Base-by-base conservation (phyloP, 805 yeast species). In the Yarrowia porcina region DNA sequence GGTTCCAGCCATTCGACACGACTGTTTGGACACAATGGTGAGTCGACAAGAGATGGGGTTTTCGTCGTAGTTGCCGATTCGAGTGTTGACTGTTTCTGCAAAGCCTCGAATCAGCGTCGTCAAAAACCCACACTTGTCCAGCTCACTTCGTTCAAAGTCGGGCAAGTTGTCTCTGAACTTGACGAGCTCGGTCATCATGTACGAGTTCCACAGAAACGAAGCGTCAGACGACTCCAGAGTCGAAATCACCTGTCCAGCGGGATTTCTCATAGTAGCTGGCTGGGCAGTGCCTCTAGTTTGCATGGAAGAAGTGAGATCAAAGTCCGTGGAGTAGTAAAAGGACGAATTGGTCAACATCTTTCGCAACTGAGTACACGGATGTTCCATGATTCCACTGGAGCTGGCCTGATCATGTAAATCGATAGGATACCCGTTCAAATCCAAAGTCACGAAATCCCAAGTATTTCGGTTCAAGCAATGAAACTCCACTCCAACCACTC, bases 1-100 rank as follows among this genome's bases (percentile, higher is more conserved):
- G 0, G 99, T 96, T 4, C 99, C 99, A 1, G 99, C 99, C 64
- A 98, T 79, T 71, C 86, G 86, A 90, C 98, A 94, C n/a, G 96
- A 88, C 73, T 93, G 98, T 68, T 94, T 88, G 0, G 97, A 92
- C 17, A 94, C 85, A 20, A 93, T 82, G 0, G 98, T 88, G 65
- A 92, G 74, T 1, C 82, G 73, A 17, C 82, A 85, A 6, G 74
- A 73, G 11, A 54, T 60, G 12, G 73, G 69, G 23, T 41, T 39
- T 13, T 52, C 59, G 23, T 56, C 61, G 30, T 27, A 39, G 35
- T 73, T 72, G 28, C 73, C 75, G 47, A 77, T 66, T 11, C 69
- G 65, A 0, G 84, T 79, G 35, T 75, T 75, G 27, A 75, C 68
- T 0, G 97, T 89, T 66, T 89, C 89, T 0, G 98, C 97, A 78